Conservation (phyloP, 495 filamentous ascomycete genomes). For the Hypoxylon lienhwacheense region DNA sequence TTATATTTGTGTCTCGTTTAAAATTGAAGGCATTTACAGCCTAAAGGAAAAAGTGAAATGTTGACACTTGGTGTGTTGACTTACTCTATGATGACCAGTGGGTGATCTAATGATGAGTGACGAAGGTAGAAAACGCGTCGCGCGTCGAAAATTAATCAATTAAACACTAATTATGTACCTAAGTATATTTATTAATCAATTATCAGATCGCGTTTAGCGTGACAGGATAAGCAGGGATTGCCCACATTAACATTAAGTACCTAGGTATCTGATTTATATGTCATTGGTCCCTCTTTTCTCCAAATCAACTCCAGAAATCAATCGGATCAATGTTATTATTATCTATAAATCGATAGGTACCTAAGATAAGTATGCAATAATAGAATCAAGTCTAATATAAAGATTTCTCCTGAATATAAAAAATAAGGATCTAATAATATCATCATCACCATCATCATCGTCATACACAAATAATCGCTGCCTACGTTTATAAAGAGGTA, state of each 20-base stretch:
- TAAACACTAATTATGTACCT: neutral
- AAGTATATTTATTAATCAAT: slow-evolving; percentile 1
- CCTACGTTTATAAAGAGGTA: too few relatives aligned
- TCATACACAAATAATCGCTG: too few relatives aligned
- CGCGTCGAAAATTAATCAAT: slow-evolving; percentile 27
- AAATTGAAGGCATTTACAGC: neutral
- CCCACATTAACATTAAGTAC: slow-evolving; percentile 11
- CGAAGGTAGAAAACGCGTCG: slow-evolving; percentile 21
- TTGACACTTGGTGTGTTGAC: slow-evolving; percentile 7
- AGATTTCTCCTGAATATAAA: too few relatives aligned
- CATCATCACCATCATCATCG: too few relatives aligned
- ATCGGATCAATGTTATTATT: neutral
- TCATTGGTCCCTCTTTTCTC: slow-evolving; percentile 12
- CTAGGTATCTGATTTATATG: neutral
- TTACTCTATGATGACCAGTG: neutral
- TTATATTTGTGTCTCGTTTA: slow-evolving; percentile 5
- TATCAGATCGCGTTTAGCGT: slow-evolving; percentile 10
- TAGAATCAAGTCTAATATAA: too few relatives aligned
- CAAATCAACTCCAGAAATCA: slow-evolving; percentile 23
- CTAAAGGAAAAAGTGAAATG: neutral
- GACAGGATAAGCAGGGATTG: slow-evolving; percentile 21
- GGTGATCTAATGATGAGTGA: neutral
- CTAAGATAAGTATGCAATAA: too few relatives aligned
- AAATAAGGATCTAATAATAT: too few relatives aligned
- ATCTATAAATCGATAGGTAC: slow-evolving; percentile 18